Evolutionary conservation across 2,329 filamentous ascomycete genomes (phyloP).

Genomic region (Trichothecium sympodiale): DNA sequence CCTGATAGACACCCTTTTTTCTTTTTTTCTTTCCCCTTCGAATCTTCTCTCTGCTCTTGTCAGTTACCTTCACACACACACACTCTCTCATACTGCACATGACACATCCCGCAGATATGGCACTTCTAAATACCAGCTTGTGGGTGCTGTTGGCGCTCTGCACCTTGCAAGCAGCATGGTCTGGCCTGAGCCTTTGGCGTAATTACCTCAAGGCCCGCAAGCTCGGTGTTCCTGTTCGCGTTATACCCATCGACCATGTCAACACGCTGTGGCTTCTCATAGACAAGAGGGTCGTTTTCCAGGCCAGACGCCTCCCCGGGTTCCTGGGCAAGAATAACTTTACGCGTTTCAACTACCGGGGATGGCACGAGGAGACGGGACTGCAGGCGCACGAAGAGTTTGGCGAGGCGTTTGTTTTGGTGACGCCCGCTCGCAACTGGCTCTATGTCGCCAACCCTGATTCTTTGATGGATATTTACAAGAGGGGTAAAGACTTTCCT

Average conservation of each 20-base stretch:
- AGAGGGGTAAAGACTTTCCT: constrained; percentile 2
- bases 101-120: no score
- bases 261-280: constrained; percentile 19
- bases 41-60: no score
- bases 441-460: constrained; percentile 7
- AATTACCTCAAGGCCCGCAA: constrained; percentile 10
- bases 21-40: no score
- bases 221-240: constrained; percentile 17
- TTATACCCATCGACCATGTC: constrained; percentile 18
- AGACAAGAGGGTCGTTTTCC: constrained; percentile 11
- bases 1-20: no score
- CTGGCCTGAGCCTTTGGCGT: neutral
- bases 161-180: no score
- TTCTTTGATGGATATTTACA: constrained; percentile 1
- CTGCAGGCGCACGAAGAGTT: constrained; percentile 13
- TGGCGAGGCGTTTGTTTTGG: constrained; percentile 11
- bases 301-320: constrained; percentile 11
- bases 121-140: no score
- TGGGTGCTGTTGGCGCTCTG: no score
- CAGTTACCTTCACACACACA: no score
- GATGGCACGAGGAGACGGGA: constrained; percentile 18
- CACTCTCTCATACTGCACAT: no score
- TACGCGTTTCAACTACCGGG: constrained; percentile 18
- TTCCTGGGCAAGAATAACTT: constrained; percentile 17
- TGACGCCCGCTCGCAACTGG: constrained; percentile 5